A percentile compares a stretch with the other conserved stretches of the same genome.
phyloP scores from a whole-genome alignment of 306 rosid species.

The Cucumis hystrix region DNA sequence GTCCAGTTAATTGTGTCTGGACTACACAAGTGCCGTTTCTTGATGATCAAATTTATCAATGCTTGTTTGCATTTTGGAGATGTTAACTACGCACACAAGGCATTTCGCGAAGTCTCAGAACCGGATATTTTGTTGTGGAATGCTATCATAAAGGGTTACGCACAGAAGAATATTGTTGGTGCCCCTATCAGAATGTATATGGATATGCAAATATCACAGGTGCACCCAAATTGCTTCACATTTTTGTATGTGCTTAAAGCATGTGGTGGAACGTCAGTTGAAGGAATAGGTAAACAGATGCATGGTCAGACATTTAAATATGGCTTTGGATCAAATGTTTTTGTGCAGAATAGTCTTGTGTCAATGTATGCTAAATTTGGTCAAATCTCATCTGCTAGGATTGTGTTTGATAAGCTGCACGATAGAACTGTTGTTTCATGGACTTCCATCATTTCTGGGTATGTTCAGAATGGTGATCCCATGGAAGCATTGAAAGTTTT shows the following conservation, averaged over 20 bases:
- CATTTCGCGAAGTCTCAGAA: neutral
- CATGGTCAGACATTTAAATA: conserved; percentile 7
- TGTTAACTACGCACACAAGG: conserved; percentile 4
- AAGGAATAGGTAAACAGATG: conserved; percentile 2
- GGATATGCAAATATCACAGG: neutral
- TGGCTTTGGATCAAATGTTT: conserved; percentile 3
- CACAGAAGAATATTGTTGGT: neutral
- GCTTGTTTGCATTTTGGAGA: conserved; percentile 1
- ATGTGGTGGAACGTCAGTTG: neutral
- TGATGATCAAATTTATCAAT: conserved; percentile 5
- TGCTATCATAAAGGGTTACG: conserved; percentile 5
- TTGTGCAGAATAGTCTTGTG: conserved; percentile 11
- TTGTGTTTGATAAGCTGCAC: conserved; percentile 3
- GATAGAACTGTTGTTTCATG: conserved; percentile 9
- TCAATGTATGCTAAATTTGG: conserved; percentile 10
- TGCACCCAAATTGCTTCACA: conserved; percentile 7
- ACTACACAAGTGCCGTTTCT: neutral
- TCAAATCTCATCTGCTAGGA: neutral
- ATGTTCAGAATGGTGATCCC: conserved; percentile 9
- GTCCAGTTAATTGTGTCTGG: conserved; percentile 9
- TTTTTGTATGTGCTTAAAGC: conserved; percentile 9
- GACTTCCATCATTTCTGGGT: conserved; percentile 12
- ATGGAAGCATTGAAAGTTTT: conserved; percentile 9
- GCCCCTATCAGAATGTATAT: conserved; percentile 3
- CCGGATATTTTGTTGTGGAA: conserved; percentile 12